These are phyloP conservation scores for Peniophora sp. DNA, from an alignment of 1,284 basidiomycete species.

Conservation along the genomic window DNA sequence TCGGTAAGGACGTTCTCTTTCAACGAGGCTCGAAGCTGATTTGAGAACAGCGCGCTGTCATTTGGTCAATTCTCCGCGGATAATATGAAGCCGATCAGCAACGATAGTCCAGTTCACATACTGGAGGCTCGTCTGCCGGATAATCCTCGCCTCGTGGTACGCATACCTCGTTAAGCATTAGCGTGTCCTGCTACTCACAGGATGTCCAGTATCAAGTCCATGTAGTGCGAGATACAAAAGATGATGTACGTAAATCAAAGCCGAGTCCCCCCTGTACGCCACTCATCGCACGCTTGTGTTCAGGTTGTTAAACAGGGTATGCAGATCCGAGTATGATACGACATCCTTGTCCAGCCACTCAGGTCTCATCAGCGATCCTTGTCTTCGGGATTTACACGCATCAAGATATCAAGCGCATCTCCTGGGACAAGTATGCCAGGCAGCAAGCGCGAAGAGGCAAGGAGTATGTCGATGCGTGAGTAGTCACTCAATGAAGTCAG, in stretches of 20 bases:
- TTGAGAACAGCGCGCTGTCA: background rate
- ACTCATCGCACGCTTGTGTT: background rate
- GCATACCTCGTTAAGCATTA: background rate
- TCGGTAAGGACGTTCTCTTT: too few relatives aligned
- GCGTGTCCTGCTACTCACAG: background rate
- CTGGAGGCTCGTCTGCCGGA: background rate
- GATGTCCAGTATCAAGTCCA: background rate
- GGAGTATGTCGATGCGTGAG: background rate
- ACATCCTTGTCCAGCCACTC: too few relatives aligned
- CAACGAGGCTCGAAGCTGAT: too few relatives aligned
- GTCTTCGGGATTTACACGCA: background rate
- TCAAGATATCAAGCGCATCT: background rate
- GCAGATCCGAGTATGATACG: background rate
- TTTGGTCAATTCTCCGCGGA: background rate
- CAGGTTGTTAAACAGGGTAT: background rate
- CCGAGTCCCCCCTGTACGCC: background rate
- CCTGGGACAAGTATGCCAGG: background rate
- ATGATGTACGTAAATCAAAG: background rate
- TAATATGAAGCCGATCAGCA: background rate
- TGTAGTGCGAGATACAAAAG: background rate
- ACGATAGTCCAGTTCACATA: background rate
- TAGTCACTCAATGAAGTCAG: too few relatives aligned
- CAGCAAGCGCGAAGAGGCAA: background rate
- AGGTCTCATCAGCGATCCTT: background rate
- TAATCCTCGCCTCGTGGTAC: background rate